Evolutionary conservation across 2,329 filamentous ascomycete genomes (phyloP), one percentile per base, ranked within the genome.

Genomic region (Phialophora macrospora): DNA sequence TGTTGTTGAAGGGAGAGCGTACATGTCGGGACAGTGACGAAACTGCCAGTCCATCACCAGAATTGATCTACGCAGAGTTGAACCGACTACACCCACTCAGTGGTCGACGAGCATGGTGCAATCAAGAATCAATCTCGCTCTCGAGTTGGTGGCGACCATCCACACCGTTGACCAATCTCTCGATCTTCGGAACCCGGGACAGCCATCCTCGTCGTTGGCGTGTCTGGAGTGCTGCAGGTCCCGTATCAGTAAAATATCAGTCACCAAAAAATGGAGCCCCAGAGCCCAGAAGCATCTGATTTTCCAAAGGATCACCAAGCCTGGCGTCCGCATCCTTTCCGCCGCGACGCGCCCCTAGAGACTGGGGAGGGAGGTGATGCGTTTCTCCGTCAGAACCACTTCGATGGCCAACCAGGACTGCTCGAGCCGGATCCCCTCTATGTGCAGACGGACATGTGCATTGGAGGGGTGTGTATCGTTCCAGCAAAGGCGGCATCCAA

Each of bases 151-250:
- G 11, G 32, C 30, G n/a, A 60, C 28, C 46, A 32, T 28, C 46
- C 57, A 60, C 28, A 9, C 56, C 58, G 28, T 60, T 34, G 17
- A 8, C 26, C 48, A 51, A 60, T 60, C 58, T 52, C 58, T 38
- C 58, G 58, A 51, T 52, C 58, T 5, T 60, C 58, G 58, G 58
- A 52, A 60, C 6, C 30, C 46, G 58, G 57, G 58, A 60, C 28
- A 22, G 22, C 51, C 28, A 52, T 60, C 58, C 58, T 46, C 14
- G 54, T 60, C 46, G 32, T 52, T 32, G 46, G 58, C 58, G 46
- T 52, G 46, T 54, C 48, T 60, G 58, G 58, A 52, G 48, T 60
- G 14, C 58, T 60, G 58, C 58, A 60, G 58, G 58, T 60, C 58
- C 58, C 34, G 58, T 52, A 60, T 52, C 58, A 49, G 30, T 52